Conservation (phyloP, 1,284 basidiomycete species). For the Ustilago xerochloae region DNA sequence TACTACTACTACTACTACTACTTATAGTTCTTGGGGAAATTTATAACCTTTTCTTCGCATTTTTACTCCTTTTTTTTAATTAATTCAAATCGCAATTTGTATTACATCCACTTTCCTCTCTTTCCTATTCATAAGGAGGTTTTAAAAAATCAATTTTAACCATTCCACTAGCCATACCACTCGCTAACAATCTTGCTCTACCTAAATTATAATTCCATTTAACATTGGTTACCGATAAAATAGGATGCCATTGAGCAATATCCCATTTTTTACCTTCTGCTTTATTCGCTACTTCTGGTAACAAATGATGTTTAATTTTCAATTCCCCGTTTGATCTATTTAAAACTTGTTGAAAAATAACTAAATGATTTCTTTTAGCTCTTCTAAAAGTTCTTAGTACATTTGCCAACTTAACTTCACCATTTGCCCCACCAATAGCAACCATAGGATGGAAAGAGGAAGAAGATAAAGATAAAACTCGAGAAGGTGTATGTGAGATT, state of each 20-base stretch:
- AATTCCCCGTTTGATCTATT: slow-evolving; percentile 19
- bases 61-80: too few relatives aligned
- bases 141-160: slow-evolving; percentile 30
- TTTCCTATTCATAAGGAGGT: slow-evolving; percentile 29
- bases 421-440: slow-evolving; percentile 26
- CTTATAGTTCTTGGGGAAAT: background rate
- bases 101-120: too few relatives aligned
- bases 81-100: too few relatives aligned
- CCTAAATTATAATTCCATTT: slow-evolving; percentile 39
- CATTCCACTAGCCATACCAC: slow-evolving; percentile 20
- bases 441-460: slow-evolving; percentile 26
- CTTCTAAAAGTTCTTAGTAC: slow-evolving; percentile 6
- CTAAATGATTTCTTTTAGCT: slow-evolving; percentile 8
- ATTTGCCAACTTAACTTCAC: slow-evolving; percentile 38
- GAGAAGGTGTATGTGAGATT: slow-evolving; percentile 10
- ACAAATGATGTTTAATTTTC: slow-evolving; percentile 4
- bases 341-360: slow-evolving; percentile 21
- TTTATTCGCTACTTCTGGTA: slow-evolving; percentile 8
- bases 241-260: slow-evolving; percentile 18
- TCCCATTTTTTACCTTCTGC: slow-evolving; percentile 20
- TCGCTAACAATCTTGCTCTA: slow-evolving; percentile 12
- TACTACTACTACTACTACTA: background rate
- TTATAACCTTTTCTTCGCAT: background rate
- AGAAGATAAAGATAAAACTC: slow-evolving; percentile 3
- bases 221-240: slow-evolving; percentile 21